Base-by-base conservation (phyloP, 2,329 filamentous ascomycete species). In the Davidsoniella australis region DNA sequence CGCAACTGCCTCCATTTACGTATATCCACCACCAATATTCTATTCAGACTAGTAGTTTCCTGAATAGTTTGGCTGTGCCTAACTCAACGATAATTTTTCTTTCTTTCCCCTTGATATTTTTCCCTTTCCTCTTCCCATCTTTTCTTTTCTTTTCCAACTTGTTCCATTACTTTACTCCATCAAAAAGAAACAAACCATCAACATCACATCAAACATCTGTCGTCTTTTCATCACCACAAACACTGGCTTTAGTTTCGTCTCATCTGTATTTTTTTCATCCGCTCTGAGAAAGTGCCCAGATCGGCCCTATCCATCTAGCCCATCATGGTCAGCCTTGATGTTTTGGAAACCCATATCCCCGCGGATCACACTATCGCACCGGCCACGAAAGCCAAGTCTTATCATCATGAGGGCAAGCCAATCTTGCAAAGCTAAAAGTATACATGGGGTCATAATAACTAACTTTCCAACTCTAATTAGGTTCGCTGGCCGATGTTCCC, bases 401-500 rank as follows among this genome's bases (percentile, higher is more conserved):
- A 46, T 23, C 50, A 49, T 23, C 50, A 52, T 37, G 47, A 52
- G 44, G 47, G 50, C 50, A 52, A 52, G 43, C 47, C 43, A 10
- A 29, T 38, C 17, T 43, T 33, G 12, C 16, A 16, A n/a, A 24
- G 17, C 40, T 41, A 33, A 41, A 8, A 29, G 9, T 17, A 23
- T 17, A 37, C 14, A 17, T 45, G 17, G 36, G 39, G 12, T 18
- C 14, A 47, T 14, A 26, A 20, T 36, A 48, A 42, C 49, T 36
- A 26, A 33, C 40, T 42, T 10, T 24, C 8, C 12, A 12, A 33
- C 29, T 33, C 29, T 54, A 57, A 54, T 48, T 57, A 94, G 87
- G 86, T 62, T 94, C 88, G 55, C 85, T 91, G 77, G 79, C 81
- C 64, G 86, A 95, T 69, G 75, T 94, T 65, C 88, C 89, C 55